Evolutionary conservation across 108 stramenopile species (phyloP).

Genomic region (Epithemia pelagica): DNA sequence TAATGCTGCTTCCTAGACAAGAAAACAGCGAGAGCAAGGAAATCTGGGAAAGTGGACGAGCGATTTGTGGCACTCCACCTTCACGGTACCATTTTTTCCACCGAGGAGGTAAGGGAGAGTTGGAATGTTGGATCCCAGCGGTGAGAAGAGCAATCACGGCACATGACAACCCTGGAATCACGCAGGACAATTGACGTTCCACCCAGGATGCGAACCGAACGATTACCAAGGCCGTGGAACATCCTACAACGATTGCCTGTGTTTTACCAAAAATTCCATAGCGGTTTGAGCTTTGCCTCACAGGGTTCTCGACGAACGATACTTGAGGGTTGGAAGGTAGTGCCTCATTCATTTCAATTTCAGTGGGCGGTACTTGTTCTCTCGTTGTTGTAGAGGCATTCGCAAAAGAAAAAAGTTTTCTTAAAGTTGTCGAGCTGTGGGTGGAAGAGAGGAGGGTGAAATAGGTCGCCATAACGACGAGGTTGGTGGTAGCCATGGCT

Average conservation of each 20-base stretch:
- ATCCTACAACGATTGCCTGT: not conserved
- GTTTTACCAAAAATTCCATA: not conserved
- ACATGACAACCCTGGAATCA: constrained; percentile 55
- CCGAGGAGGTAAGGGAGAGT: constrained; percentile 16
- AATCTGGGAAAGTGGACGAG: constrained; percentile 30
- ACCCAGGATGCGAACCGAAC: constrained; percentile 17
- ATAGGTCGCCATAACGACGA: constrained; percentile 71
- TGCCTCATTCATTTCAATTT: not conserved
- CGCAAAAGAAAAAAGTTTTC: constrained; percentile 6
- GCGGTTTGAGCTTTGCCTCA: too few species aligned
- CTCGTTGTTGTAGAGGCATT: too few species aligned
- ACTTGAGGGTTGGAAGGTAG: not conserved
- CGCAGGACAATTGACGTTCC: constrained; percentile 13
- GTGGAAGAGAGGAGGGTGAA: constrained; percentile 46
- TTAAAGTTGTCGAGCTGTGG: constrained; percentile 27
- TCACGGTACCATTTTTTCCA: constrained; percentile 19
- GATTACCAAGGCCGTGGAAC: constrained; percentile 5
- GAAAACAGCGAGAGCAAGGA: constrained; percentile 55
- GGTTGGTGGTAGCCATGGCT: constrained; percentile 67
- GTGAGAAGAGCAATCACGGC: constrained; percentile 50
- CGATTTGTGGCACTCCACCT: constrained; percentile 1
- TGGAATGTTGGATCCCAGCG: not conserved
- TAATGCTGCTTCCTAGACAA: not conserved
- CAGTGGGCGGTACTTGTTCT: not conserved
- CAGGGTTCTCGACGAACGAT: not conserved